Evolutionary conservation across 164 flowering plant species (phyloP).

Genomic region (Cinnamomum micranthum): DNA sequence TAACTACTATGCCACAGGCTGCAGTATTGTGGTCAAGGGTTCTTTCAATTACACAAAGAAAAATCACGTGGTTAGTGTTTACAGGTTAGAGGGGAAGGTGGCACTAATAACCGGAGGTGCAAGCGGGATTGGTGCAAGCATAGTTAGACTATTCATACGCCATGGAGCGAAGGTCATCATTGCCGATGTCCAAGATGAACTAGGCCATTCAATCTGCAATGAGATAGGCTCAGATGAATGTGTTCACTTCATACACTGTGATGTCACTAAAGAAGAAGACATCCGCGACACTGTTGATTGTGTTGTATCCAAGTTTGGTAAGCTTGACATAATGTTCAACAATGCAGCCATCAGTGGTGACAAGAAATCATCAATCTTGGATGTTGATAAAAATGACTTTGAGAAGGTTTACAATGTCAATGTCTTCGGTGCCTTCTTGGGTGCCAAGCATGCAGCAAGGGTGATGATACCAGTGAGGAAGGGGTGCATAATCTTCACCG

Average conservation of each 20-base stretch:
- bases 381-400: slow-evolving; percentile 16
- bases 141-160: slow-evolving; percentile 1
- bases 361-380: slow-evolving; percentile 12
- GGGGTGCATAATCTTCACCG: slow-evolving; percentile 1
- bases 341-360: slow-evolving; percentile 23
- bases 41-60: too few relatives aligned
- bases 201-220: slow-evolving; percentile 11
- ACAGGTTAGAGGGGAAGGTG: slow-evolving; percentile 19
- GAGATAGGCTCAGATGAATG: slow-evolving; percentile 4
- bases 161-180: slow-evolving; percentile 16
- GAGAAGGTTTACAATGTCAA: slow-evolving; percentile 25
- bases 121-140: slow-evolving; percentile 14
- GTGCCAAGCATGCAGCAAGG: slow-evolving; percentile 4
- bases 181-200: slow-evolving; percentile 14
- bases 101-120: slow-evolving; percentile 20
- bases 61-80: background rate
- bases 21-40: too few relatives aligned
- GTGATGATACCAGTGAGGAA: slow-evolving; percentile 7
- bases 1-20: too few relatives aligned
- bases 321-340: slow-evolving; percentile 22
- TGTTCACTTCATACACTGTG: slow-evolving; percentile 29
- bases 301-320: background rate
- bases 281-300: slow-evolving; percentile 9
- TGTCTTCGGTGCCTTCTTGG: slow-evolving; percentile 2
- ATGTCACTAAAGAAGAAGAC: slow-evolving; percentile 40